Percentiles rank a stretch among this genome's conserved stretches.
Evolutionary conservation across 179 eudicot genomes (phyloP).

Genomic region (Silene coronaria): DNA sequence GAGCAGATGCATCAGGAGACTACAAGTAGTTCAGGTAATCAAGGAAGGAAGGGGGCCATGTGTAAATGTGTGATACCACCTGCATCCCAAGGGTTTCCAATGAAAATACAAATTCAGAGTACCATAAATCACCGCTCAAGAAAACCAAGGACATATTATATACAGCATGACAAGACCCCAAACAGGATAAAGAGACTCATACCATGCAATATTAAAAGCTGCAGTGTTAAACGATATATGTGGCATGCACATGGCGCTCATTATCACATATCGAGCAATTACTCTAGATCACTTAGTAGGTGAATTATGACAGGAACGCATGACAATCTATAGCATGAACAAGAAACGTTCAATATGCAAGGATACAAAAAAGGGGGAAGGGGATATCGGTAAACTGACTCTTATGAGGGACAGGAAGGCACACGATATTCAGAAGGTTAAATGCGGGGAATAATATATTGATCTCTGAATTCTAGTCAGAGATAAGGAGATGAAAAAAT

Average conservation of each 20-base stretch:
- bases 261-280: too few species aligned
- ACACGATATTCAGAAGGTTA: not conserved
- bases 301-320: not conserved
- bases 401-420: not conserved
- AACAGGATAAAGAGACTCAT: not conserved
- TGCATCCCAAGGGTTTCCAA: not conserved
- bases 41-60: not conserved
- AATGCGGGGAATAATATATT: not conserved
- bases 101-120: not conserved
- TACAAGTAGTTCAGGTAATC: not conserved
- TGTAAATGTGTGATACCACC: too few species aligned
- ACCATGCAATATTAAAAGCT: not conserved
- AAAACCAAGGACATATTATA: not conserved
- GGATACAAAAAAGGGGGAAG: not conserved
- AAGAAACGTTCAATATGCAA: not conserved
- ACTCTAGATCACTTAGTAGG: not conserved
- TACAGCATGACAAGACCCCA: not conserved
- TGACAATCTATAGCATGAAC: not conserved
- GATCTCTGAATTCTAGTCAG: not conserved
- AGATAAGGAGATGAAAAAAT: not conserved
- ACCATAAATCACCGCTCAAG: not conserved
- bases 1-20: not conserved
- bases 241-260: too few species aligned
- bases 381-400: not conserved
- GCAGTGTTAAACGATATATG: too few species aligned